Base-by-base conservation (phyloP, 2,329 filamentous ascomycete genomes). In the Fusarium torreyae region DNA sequence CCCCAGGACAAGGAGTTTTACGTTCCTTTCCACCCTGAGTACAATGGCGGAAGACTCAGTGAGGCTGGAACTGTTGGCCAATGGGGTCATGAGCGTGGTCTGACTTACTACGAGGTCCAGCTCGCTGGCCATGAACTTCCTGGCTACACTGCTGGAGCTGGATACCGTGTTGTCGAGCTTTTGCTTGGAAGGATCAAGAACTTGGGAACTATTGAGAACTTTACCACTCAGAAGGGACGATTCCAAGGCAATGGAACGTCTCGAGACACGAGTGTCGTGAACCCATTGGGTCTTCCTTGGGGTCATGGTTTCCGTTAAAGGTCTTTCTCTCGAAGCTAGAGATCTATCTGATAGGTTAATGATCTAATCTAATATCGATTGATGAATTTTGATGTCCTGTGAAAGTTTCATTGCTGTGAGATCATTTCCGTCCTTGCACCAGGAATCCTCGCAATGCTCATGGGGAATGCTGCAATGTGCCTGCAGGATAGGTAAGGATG, bases 71-170 rank as follows among this genome's bases (percentile, higher is more conserved):
- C 91, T 2, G 84, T 94, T 75, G 93, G 93, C 3, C 88, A 87
- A 0, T 87, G 87, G 49, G 88, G 91, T 69, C 90, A 89, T 0
- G 93, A 97, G 82, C 85, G 93, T 46, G 91, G 92, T 0, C 78
- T 97, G 48, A 96, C 93, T 0, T 94, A 87, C 71, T 88, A 90
- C 9, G 85, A 86, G 51, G 84, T 94, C 51, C 84, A 88, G n/a
- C 74, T 91, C 9, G 82, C 85, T 0, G 92, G 93, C 0, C 90
- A 94, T 78, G 73, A 77, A 49, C 40, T 77, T 7, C 76, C 76
- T 0, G 75, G 75, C 0, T 77, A 77, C 8, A 49, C 66, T 14
- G 72, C 76, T 1, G 75, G 76, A 10, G 59, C 73, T 2, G 76
- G 69, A 7, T 77, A 76, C 17, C 73, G 76, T 3, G 67, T 77